A percentile compares a stretch with the other conserved stretches of the same genome.
These are phyloP conservation scores for Triticum urartu DNA, from an alignment of 176 grass and related monocot genomes.

Conservation along the genomic window DNA sequence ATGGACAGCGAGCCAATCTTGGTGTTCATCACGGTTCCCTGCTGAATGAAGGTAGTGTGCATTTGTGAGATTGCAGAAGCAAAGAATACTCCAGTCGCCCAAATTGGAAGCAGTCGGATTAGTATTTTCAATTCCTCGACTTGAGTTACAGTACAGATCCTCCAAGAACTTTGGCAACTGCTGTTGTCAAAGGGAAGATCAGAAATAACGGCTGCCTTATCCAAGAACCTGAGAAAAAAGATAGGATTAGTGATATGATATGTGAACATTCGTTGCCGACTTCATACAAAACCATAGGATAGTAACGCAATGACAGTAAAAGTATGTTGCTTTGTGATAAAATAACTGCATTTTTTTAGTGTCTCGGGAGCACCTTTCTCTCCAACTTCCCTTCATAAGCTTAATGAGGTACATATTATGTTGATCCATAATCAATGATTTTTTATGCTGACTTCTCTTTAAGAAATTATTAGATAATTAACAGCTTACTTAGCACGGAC, in stretches of 20 bases:
- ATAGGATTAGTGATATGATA: slow-evolving; percentile 1
- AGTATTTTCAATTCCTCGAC: slow-evolving; percentile 88
- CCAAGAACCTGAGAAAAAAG: slow-evolving; percentile 55
- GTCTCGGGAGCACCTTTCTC: background rate
- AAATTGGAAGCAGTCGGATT: slow-evolving; percentile 74
- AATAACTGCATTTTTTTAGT: background rate
- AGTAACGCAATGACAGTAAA: background rate
- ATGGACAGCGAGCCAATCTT: slow-evolving; percentile 52
- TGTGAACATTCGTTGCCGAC: background rate
- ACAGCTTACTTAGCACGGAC: background rate
- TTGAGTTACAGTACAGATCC: slow-evolving; percentile 60
- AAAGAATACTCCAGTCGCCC: slow-evolving; percentile 66
- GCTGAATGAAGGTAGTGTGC: slow-evolving; percentile 88
- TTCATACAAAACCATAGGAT: slow-evolving; percentile 11
- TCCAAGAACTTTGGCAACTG: slow-evolving; percentile 39
- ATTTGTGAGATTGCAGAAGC: slow-evolving; percentile 59
- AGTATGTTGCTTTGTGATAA: background rate
- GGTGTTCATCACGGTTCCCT: slow-evolving; percentile 74
- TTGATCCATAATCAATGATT: background rate
- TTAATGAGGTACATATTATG: slow-evolving; percentile 8
- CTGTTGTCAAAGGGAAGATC: slow-evolving; percentile 35
- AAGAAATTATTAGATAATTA: background rate
- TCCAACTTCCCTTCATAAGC: background rate
- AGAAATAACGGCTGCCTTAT: slow-evolving; percentile 75
- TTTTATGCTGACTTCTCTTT: background rate